phyloP scores from a whole-genome alignment of 148 eudicot species.

The Vaccinium darrowii region DNA sequence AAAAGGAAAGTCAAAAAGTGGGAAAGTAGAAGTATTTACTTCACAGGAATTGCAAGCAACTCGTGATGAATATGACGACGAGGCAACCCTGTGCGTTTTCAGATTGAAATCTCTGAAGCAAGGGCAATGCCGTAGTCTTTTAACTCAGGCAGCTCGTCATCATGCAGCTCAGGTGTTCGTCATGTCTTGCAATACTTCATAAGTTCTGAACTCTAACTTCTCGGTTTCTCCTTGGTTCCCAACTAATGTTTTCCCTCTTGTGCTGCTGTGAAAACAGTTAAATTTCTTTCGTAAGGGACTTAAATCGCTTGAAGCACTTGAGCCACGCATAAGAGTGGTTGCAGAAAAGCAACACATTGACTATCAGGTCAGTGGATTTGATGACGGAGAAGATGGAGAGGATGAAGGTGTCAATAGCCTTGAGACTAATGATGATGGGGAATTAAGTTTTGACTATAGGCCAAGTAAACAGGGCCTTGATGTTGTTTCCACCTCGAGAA shows the following conservation, averaged over 20 bases:
- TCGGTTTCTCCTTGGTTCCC: background rate
- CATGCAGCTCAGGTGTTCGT: conserved; percentile 87
- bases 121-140: conserved; percentile 91
- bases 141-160: conserved; percentile 98
- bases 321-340: conserved; percentile 57
- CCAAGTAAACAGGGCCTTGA: conserved; percentile 60
- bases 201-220: background rate
- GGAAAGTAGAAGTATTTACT: conserved; percentile 68
- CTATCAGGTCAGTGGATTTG: conserved; percentile 63
- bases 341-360: conserved; percentile 90
- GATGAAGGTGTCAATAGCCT: conserved; percentile 55
- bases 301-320: conserved; percentile 77
- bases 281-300: conserved; percentile 88
- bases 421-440: conserved; percentile 58
- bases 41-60: conserved; percentile 69
- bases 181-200: background rate
- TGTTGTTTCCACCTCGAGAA: conserved; percentile 47
- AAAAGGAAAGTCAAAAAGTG: conserved; percentile 72
- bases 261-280: conserved; percentile 48
- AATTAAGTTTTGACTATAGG: conserved; percentile 74
- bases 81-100: conserved; percentile 81
- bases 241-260: conserved; percentile 10
- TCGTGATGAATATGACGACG: conserved; percentile 83
- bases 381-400: conserved; percentile 55
- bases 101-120: conserved; percentile 89